These are phyloP conservation scores for Trichophyton rubrum DNA, from an alignment of 2,329 filamentous ascomycete species.

Conservation along the genomic window DNA sequence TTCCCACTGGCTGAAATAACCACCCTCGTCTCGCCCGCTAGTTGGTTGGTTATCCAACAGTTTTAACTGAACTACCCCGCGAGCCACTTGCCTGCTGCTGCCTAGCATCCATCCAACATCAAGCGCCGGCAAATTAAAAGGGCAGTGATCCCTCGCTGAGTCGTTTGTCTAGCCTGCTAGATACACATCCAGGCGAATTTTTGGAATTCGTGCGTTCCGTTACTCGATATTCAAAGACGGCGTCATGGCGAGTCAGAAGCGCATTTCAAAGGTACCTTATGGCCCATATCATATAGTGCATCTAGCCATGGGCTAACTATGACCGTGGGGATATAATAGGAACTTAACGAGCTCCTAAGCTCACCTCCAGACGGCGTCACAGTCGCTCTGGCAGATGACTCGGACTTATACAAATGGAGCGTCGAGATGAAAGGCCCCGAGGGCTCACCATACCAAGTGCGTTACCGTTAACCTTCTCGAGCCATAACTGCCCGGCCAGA, in stretches of 20 bases:
- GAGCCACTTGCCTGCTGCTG: background rate
- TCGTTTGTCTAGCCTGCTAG: background rate
- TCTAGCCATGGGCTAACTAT: background rate
- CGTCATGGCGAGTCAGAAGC: slow-evolving; percentile 34
- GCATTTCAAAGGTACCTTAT: slow-evolving; percentile 32
- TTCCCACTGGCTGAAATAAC: background rate
- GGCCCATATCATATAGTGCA: background rate
- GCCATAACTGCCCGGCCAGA: background rate
- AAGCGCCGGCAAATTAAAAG: background rate
- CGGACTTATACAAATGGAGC: slow-evolving; percentile 56
- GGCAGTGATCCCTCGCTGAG: background rate
- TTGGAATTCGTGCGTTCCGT: background rate
- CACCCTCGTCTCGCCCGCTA: background rate
- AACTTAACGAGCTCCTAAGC: slow-evolving; percentile 46
- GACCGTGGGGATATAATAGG: slow-evolving; percentile 32
- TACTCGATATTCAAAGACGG: background rate
- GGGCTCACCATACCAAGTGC: slow-evolving; percentile 52
- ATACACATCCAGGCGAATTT: background rate
- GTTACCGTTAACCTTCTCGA: background rate
- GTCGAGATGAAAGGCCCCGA: slow-evolving; percentile 54
- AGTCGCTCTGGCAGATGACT: slow-evolving; percentile 47
- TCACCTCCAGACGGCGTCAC: slow-evolving; percentile 46
- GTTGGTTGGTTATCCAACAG: no score
- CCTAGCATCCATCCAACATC: background rate
- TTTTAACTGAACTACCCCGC: background rate